Percentiles rank a stretch among this genome's conserved stretches.
Evolutionary conservation across 441 rosid species (phyloP).

Genomic region (Omphalea diandra): DNA sequence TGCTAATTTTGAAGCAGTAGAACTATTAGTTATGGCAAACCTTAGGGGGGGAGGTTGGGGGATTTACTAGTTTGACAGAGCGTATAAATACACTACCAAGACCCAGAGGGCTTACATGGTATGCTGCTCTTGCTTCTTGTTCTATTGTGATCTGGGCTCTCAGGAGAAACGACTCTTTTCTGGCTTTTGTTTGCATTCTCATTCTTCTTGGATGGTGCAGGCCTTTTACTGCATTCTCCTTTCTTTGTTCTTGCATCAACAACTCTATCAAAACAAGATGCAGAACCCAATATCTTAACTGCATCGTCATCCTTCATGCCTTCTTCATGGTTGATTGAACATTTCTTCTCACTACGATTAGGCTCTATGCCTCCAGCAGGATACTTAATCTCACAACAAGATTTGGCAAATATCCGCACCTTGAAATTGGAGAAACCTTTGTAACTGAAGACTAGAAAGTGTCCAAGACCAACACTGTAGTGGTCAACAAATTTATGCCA

Average conservation of each 20-base stretch:
- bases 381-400: not conserved
- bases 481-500: constrained; percentile 76
- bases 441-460: constrained; percentile 26
- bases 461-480: constrained; percentile 60
- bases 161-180: not conserved
- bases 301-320: not conserved
- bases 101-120: not conserved
- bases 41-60: too few species aligned
- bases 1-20: too few species aligned
- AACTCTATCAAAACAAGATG: not conserved
- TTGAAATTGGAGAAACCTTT: not conserved
- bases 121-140: too few species aligned
- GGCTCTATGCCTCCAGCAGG: not conserved
- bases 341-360: too few species aligned
- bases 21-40: too few species aligned
- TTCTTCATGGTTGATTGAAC: too few species aligned
- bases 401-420: not conserved
- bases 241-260: not conserved
- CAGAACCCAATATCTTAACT: too few species aligned
- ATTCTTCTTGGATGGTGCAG: not conserved
- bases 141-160: not conserved
- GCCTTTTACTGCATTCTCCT: not conserved
- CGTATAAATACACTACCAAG: not conserved
- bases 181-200: not conserved
- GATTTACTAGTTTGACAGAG: not conserved